Percentiles rank a stretch among this genome's conserved stretches.
Evolutionary conservation across 345 rosid species (phyloP).

Genomic region (Corchorus capsularis): DNA sequence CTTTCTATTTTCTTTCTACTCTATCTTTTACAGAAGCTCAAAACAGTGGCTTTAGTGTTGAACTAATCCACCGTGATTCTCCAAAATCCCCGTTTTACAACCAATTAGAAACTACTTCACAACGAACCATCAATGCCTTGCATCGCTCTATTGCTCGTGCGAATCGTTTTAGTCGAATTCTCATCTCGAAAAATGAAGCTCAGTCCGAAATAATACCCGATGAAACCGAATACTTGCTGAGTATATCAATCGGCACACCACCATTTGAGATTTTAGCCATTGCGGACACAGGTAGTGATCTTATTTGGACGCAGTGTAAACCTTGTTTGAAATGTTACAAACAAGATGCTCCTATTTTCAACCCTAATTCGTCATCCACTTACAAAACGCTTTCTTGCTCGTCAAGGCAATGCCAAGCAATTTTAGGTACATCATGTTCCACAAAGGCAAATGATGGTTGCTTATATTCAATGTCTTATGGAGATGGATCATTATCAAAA

Average conservation of each 20-base stretch:
- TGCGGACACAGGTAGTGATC: conserved; percentile 36
- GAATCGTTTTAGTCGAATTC: not conserved
- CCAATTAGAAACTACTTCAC: conserved; percentile 15
- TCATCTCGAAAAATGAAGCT: not conserved
- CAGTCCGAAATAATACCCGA: conserved; percentile 18
- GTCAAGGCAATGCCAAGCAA: conserved; percentile 23
- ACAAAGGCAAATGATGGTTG: conserved; percentile 15
- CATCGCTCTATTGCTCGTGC: conserved; percentile 28
- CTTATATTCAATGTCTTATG: conserved; percentile 35
- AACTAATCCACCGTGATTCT: conserved; percentile 40
- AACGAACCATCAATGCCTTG: conserved; percentile 24
- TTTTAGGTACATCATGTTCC: conserved; percentile 2
- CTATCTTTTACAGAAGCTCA: not conserved
- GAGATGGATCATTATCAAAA: conserved; percentile 37
- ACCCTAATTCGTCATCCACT: conserved; percentile 41
- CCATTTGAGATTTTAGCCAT: conserved; percentile 22
- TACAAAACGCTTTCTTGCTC: conserved; percentile 37
- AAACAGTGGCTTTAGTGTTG: conserved; percentile 20
- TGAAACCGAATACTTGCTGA: conserved; percentile 32
- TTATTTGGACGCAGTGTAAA: conserved; percentile 37
- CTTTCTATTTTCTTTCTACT: too few relatives aligned
- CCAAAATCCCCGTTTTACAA: conserved; percentile 35
- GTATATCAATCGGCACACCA: conserved; percentile 36
- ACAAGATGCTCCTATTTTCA: conserved; percentile 37
- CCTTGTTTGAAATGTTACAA: conserved; percentile 35